A percentile compares a stretch with the other conserved stretches of the same genome.
Conservation (phyloP, 2,329 filamentous ascomycete species). For the Aspergillus fructus region DNA sequence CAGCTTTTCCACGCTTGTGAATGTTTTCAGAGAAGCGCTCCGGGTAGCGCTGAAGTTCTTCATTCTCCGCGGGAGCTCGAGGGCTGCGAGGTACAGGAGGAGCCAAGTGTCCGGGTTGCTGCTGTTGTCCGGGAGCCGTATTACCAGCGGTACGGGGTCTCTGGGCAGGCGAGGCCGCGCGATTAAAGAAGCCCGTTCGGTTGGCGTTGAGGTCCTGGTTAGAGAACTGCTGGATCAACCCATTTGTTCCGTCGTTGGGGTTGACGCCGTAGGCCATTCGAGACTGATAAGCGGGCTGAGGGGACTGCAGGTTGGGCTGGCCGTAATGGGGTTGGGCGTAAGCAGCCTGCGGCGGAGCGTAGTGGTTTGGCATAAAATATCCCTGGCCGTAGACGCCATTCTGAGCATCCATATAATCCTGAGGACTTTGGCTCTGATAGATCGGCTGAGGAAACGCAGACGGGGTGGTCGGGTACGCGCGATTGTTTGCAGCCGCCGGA, state of each 20-base stretch:
- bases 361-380: constrained; percentile 66
- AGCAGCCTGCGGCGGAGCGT: constrained; percentile 52
- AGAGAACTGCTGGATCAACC: constrained; percentile 91
- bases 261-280: constrained; percentile 56
- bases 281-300: constrained; percentile 55
- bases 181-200: constrained; percentile 67
- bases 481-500: constrained; percentile 55
- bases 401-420: constrained; percentile 59
- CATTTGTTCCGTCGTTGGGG: constrained; percentile 82
- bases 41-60: constrained; percentile 74
- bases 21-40: constrained; percentile 88
- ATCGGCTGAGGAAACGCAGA: constrained; percentile 96
- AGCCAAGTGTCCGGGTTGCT: constrained; percentile 68
- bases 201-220: constrained; percentile 86
- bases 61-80: constrained; percentile 58
- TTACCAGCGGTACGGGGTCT: constrained; percentile 80
- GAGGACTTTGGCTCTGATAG: constrained; percentile 59
- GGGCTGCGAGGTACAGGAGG: constrained; percentile 63
- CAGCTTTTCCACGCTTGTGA: constrained; percentile 67
- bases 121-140: constrained; percentile 51
- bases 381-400: constrained; percentile 44
- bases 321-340: constrained; percentile 53
- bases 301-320: constrained; percentile 54
- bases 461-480: constrained; percentile 81
- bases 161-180: constrained; percentile 68